Percentiles rank a stretch among this genome's conserved stretches.
Conservation (phyloP, 2,329 filamentous ascomycete genomes). For the Colletotrichum zoysiae region DNA sequence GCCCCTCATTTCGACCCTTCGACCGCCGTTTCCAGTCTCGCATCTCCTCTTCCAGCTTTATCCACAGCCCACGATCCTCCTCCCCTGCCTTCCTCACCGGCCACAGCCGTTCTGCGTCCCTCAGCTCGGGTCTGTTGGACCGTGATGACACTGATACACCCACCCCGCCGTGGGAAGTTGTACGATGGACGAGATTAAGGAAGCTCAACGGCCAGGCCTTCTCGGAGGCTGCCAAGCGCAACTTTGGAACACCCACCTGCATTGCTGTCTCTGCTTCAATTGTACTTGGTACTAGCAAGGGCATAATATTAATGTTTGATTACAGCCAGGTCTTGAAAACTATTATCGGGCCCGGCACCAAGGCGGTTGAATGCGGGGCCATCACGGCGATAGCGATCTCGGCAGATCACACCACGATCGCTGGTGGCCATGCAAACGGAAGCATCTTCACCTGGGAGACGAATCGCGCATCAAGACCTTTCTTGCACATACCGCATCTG, state of each 20-base stretch:
- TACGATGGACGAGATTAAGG: slow-evolving; percentile 93
- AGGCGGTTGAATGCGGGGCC: slow-evolving; percentile 91
- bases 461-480: slow-evolving; percentile 82
- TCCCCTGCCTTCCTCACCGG: slow-evolving; percentile 83
- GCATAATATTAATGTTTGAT: slow-evolving; percentile 95
- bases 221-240: slow-evolving; percentile 91
- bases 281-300: slow-evolving; percentile 92
- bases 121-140: slow-evolving; percentile 77
- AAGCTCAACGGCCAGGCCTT: slow-evolving; percentile 92
- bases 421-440: slow-evolving; percentile 88
- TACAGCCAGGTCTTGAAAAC: slow-evolving; percentile 95
- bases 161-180: slow-evolving; percentile 93
- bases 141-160: slow-evolving; percentile 76
- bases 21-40: slow-evolving; percentile 94
- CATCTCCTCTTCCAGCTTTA: slow-evolving; percentile 71
- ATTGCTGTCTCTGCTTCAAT: slow-evolving; percentile 89
- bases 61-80: slow-evolving; percentile 73
- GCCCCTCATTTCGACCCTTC: slow-evolving; percentile 90
- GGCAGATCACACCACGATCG: slow-evolving; percentile 92
- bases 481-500: slow-evolving; percentile 86
- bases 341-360: slow-evolving; percentile 93
- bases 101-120: slow-evolving; percentile 85
- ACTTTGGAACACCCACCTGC: slow-evolving; percentile 92
- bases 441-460: slow-evolving; percentile 98
- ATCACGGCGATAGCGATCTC: slow-evolving; percentile 91